Conservation (phyloP, 495 filamentous ascomycete genomes). For the Penicillium fimorum region DNA sequence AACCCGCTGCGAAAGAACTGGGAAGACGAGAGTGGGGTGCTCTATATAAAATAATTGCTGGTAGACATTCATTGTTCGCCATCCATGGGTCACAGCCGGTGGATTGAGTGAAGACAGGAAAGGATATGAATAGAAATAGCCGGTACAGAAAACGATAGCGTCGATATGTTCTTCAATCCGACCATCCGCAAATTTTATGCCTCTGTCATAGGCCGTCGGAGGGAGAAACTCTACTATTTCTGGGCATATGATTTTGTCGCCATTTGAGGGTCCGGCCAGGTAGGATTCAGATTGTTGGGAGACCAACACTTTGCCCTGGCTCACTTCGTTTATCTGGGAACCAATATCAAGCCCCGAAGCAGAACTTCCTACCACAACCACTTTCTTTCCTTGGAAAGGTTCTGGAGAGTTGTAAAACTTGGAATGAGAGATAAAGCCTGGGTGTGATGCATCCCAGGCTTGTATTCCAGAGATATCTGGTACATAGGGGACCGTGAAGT, state of each 20-base stretch:
- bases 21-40: conserved; percentile 76
- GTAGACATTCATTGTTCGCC: conserved; percentile 65
- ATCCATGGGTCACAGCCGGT: conserved; percentile 63
- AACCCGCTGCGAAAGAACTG: conserved; percentile 71
- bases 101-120: conserved; percentile 57
- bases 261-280: conserved; percentile 23
- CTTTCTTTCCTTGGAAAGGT: conserved; percentile 59
- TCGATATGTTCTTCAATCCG: conserved; percentile 49
- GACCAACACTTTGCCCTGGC: conserved; percentile 50
- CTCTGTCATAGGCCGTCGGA: conserved; percentile 35
- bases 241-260: conserved; percentile 52
- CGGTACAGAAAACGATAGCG: conserved; percentile 59
- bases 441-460: conserved; percentile 57
- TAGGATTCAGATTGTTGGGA: conserved; percentile 50
- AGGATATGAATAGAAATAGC: conserved; percentile 58
- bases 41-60: conserved; percentile 74
- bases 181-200: conserved; percentile 54
- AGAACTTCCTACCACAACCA: conserved; percentile 74
- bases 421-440: conserved; percentile 70
- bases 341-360: conserved; percentile 81
- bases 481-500: conserved; percentile 71
- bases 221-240: conserved; percentile 59
- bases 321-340: conserved; percentile 61
- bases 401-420: conserved; percentile 70
- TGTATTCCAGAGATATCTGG: conserved; percentile 61